Percentiles rank a stretch among this genome's conserved stretches.
phyloP scores from a whole-genome alignment of 352 stramenopile genomes.

The Globisporangium splendens region DNA sequence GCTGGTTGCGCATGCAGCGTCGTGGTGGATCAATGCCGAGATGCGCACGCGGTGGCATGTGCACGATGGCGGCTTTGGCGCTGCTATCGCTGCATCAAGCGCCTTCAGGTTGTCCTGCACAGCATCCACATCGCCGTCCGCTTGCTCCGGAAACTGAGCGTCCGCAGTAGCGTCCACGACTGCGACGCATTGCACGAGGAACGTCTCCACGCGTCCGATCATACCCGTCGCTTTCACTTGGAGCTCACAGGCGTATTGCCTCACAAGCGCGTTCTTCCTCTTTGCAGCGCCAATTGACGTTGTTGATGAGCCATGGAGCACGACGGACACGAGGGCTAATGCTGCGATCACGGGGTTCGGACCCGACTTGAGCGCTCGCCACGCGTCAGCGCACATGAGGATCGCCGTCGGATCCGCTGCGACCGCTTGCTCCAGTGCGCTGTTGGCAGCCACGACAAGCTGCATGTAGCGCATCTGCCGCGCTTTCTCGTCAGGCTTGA shows the following conservation, averaged over 20 bases:
- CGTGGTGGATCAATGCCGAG: slow-evolving; percentile 10
- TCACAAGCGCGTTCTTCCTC: neutral
- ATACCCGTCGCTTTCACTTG: neutral
- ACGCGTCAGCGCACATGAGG: slow-evolving; percentile 6
- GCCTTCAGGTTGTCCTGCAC: neutral
- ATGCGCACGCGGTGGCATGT: slow-evolving; percentile 17
- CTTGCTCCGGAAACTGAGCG: neutral
- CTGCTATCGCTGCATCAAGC: too few species aligned
- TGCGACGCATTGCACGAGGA: slow-evolving; percentile 3
- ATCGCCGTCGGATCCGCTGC: neutral
- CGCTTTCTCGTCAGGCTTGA: slow-evolving; percentile 3
- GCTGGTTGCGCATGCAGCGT: neutral
- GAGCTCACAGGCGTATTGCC: slow-evolving; percentile 3
- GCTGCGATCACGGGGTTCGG: slow-evolving; percentile 13
- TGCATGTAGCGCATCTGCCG: slow-evolving; percentile 15
- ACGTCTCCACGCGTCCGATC: slow-evolving; percentile 3
- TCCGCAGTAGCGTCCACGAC: too few species aligned
- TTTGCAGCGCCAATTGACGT: neutral
- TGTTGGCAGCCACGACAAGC: slow-evolving; percentile 11
- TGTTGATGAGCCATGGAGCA: too few species aligned
- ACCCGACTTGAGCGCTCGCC: slow-evolving; percentile 1
- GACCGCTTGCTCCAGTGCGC: slow-evolving; percentile 7
- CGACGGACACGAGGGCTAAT: slow-evolving; percentile 8
- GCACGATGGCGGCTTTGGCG: neutral
- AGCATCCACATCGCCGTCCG: neutral